Evolutionary conservation across 169 alveolate species (phyloP).

Genomic region (Plasmodium inui): DNA sequence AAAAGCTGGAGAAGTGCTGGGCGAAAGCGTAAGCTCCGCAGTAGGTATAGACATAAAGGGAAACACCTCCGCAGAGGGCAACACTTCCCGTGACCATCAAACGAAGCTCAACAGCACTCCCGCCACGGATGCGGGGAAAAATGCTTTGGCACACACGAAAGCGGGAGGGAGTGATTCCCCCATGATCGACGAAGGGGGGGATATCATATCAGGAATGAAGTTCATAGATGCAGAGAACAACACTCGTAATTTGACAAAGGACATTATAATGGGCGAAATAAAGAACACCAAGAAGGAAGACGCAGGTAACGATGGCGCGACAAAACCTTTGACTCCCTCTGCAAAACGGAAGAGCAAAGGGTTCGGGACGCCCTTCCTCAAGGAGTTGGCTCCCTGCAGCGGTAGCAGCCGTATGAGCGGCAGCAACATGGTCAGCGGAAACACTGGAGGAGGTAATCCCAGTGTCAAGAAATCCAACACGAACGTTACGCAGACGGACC

Average conservation of each 20-base stretch:
- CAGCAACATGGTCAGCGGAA: background rate
- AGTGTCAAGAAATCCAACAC: background rate
- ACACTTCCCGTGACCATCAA: background rate
- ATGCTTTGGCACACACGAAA: background rate
- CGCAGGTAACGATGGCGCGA: background rate
- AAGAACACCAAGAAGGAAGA: slow-evolving; percentile 12
- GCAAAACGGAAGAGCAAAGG: background rate
- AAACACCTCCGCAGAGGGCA: background rate
- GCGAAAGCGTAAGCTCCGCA: no score
- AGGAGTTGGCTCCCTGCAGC: background rate
- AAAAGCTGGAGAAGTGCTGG: no score
- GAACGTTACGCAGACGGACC: background rate
- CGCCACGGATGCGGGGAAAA: background rate
- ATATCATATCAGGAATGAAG: background rate
- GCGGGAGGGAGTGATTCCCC: background rate
- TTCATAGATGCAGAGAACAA: slow-evolving; percentile 25
- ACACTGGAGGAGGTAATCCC: background rate
- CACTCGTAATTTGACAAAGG: slow-evolving; percentile 66
- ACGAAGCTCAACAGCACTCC: background rate
- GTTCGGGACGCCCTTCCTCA: background rate
- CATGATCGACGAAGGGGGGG: background rate
- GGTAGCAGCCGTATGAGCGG: background rate
- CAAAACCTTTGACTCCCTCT: background rate
- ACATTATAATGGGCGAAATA: slow-evolving; percentile 54
- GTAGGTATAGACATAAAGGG: background rate